phyloP scores from a whole-genome alignment of 202 grass and related monocot species.

The Eragrostis tef region DNA sequence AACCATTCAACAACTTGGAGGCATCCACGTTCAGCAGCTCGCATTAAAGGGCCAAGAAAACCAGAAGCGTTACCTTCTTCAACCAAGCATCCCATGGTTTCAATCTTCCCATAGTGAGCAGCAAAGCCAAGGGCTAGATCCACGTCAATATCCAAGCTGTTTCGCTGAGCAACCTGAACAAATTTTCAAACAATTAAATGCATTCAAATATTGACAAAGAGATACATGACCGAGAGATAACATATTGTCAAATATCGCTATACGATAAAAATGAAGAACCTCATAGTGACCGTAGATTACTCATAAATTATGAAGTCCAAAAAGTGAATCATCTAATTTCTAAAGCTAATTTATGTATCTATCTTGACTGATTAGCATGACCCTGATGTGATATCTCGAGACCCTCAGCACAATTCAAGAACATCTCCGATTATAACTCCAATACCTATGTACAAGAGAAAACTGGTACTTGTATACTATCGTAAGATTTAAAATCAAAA shows the following conservation, averaged over 20 bases:
- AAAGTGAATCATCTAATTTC: neutral
- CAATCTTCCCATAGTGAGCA: conserved; percentile 79
- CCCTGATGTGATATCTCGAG: neutral
- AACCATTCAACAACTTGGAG: conserved; percentile 91
- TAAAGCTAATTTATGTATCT: no score
- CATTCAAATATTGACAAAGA: conserved; percentile 5
- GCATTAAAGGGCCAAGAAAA: conserved; percentile 90
- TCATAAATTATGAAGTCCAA: neutral
- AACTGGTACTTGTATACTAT: neutral
- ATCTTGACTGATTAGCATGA: no score
- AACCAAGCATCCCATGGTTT: conserved; percentile 91
- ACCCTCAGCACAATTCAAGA: neutral
- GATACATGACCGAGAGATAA: conserved; percentile 15
- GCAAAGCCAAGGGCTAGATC: conserved; percentile 96
- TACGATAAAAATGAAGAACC: neutral
- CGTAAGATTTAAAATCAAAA: neutral
- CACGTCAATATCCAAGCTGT: conserved; percentile 95
- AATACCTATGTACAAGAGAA: conserved; percentile 10
- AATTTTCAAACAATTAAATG: conserved; percentile 46
- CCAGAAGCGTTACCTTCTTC: conserved; percentile 78
- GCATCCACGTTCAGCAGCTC: conserved; percentile 81
- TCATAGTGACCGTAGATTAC: neutral
- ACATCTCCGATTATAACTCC: conserved; percentile 12
- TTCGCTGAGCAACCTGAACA: conserved; percentile 88
- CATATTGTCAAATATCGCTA: conserved; percentile 16